Conservation (phyloP, 768 basidiomycete species). For the Mycena filopes region DNA sequence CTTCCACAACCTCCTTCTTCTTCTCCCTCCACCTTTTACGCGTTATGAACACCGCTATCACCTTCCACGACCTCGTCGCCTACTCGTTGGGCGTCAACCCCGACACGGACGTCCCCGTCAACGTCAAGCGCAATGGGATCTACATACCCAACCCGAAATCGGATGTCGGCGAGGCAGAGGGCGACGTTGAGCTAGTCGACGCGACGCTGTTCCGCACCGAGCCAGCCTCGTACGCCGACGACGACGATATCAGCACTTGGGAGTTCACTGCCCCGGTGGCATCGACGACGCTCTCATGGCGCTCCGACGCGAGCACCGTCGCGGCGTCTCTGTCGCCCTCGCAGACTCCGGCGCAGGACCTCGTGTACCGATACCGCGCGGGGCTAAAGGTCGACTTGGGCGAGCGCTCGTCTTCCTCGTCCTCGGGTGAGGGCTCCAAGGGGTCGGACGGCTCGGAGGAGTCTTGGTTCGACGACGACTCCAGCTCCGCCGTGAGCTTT, state of each 20-base stretch:
- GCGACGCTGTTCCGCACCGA: constrained; percentile 12
- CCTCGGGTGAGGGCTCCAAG: constrained; percentile 1
- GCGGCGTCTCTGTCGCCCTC: constrained; percentile 37
- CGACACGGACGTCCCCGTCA: constrained; percentile 15
- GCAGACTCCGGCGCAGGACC: constrained; percentile 53
- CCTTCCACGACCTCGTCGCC: constrained; percentile 32
- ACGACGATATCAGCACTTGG: constrained; percentile 50
- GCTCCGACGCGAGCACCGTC: constrained; percentile 39
- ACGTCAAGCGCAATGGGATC: constrained; percentile 46
- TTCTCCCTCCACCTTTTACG: constrained; percentile 12
- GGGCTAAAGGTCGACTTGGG: constrained; percentile 41
- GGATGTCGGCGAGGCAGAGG: not conserved
- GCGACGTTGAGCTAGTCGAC: constrained; percentile 21
- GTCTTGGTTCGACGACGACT: constrained; percentile 19
- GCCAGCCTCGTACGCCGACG: constrained; percentile 32
- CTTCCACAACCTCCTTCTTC: constrained; percentile 11
- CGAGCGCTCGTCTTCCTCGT: constrained; percentile 8
- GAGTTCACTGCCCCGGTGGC: constrained; percentile 46
- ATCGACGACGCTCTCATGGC: constrained; percentile 33
- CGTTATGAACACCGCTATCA: constrained; percentile 21
- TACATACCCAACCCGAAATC: constrained; percentile 43
- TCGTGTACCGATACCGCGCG: constrained; percentile 50
- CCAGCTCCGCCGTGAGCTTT: not conserved
- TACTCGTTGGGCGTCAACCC: constrained; percentile 19
- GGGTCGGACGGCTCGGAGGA: not conserved